Evolutionary conservation across 768 basidiomycete genomes (phyloP).

Genomic region (Tricholoma flavovirens): DNA sequence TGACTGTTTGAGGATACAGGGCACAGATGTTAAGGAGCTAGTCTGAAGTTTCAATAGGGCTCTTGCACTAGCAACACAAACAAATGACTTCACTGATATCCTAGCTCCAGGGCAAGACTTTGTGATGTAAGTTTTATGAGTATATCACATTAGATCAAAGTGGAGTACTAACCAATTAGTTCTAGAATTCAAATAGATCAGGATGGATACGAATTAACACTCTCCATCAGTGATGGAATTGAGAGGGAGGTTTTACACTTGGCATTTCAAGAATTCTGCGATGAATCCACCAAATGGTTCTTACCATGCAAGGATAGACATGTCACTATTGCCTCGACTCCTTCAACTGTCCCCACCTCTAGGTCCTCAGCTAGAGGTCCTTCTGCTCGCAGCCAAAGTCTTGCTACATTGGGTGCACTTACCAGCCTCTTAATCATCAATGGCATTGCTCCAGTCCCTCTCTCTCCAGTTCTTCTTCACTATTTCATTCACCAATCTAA

Average conservation of each 20-base stretch:
- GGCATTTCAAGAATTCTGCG: background rate
- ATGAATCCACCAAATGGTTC: background rate
- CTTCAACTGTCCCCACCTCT: background rate
- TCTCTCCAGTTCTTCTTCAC: constrained; percentile 1
- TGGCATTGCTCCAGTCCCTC: background rate
- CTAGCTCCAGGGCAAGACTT: background rate
- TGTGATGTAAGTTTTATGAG: background rate
- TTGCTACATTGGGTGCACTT: background rate
- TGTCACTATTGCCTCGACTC: background rate
- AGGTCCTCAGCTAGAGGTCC: background rate
- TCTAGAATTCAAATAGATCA: background rate
- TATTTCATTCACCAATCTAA: constrained; percentile 1
- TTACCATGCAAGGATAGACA: background rate
- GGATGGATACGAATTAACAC: background rate
- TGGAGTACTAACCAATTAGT: background rate
- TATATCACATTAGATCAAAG: background rate
- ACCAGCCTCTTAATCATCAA: background rate
- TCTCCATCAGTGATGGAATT: background rate
- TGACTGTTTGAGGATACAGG: background rate
- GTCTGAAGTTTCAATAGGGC: too few species aligned
- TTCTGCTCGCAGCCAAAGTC: background rate
- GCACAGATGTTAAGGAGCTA: too few species aligned
- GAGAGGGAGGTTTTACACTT: background rate
- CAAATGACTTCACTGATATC: too few species aligned
- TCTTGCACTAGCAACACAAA: too few species aligned